Evolutionary conservation across 2,329 filamentous ascomycete species (phyloP).

Genomic region (Aspergillus pseudoterreus): DNA sequence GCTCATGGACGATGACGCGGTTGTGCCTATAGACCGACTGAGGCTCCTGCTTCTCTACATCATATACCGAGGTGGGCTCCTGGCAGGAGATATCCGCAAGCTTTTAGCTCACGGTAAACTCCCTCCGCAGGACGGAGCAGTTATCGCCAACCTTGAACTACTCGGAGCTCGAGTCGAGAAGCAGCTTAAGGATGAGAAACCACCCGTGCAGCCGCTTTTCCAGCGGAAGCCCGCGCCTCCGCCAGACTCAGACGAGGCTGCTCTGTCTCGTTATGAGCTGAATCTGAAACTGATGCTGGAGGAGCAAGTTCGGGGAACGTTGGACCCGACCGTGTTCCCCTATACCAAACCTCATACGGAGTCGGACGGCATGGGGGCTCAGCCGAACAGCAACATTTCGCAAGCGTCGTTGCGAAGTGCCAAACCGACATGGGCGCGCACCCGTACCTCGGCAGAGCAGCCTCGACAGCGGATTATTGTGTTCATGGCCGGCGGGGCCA

Average conservation of each 20-base stretch:
- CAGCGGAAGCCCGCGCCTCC: slow-evolving; percentile 57
- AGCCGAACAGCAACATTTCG: slow-evolving; percentile 51
- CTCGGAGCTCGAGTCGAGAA: slow-evolving; percentile 72
- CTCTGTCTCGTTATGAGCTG: slow-evolving; percentile 82
- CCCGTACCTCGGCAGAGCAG: slow-evolving; percentile 68
- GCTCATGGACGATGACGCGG: slow-evolving; percentile 78
- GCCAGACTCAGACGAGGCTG: slow-evolving; percentile 68
- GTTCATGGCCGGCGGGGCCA: slow-evolving; percentile 93
- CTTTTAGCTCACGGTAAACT: slow-evolving; percentile 79
- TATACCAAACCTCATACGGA: slow-evolving; percentile 67
- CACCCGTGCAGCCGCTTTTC: slow-evolving; percentile 65
- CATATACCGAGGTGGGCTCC: slow-evolving; percentile 79
- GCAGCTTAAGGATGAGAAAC: slow-evolving; percentile 73
- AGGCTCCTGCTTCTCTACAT: slow-evolving; percentile 83
- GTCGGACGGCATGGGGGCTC: slow-evolving; percentile 34
- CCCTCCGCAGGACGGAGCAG: slow-evolving; percentile 67
- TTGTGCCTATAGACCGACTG: slow-evolving; percentile 70
- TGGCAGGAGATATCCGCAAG: slow-evolving; percentile 78
- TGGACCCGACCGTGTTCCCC: slow-evolving; percentile 67
- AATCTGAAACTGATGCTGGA: slow-evolving; percentile 81
- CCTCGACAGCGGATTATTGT: slow-evolving; percentile 88
- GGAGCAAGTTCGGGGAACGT: slow-evolving; percentile 60
- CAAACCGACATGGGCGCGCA: slow-evolving; percentile 92
- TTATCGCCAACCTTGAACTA: slow-evolving; percentile 71
- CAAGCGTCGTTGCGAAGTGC: slow-evolving; percentile 81